These are phyloP conservation scores for Sanghuangporus weigelae DNA, from an alignment of 1,284 basidiomycete species.

Conservation along the genomic window DNA sequence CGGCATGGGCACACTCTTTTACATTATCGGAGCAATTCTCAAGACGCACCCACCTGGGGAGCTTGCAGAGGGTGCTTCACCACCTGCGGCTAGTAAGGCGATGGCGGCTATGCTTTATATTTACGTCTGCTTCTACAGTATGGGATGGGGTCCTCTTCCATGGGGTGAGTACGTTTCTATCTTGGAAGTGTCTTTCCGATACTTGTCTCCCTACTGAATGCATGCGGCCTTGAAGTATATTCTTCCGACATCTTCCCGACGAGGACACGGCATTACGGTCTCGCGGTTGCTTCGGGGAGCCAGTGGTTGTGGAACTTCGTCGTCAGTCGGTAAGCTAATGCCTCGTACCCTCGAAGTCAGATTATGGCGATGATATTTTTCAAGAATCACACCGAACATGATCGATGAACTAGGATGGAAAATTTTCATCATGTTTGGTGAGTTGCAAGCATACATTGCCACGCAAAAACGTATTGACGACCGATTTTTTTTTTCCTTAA, in stretches of 20 bases:
- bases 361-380: background rate
- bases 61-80: constrained; percentile 26
- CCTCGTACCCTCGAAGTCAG: background rate
- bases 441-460: background rate
- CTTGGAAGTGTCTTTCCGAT: background rate
- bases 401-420: constrained; percentile 57
- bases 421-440: constrained; percentile 62
- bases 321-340: constrained; percentile 30
- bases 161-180: constrained; percentile 35
- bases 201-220: background rate
- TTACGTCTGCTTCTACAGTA: constrained; percentile 71
- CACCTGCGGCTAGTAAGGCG: constrained; percentile 49
- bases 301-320: constrained; percentile 85
- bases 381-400: constrained; percentile 67
- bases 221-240: constrained; percentile 39
- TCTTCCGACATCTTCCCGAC: constrained; percentile 82
- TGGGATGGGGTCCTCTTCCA: constrained; percentile 58
- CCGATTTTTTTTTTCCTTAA: no score
- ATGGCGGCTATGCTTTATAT: constrained; percentile 77
- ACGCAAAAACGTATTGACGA: no score
- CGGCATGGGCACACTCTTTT: constrained; percentile 56
- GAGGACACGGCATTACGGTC: constrained; percentile 71
- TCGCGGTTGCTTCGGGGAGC: constrained; percentile 62
- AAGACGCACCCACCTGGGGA: constrained; percentile 60
- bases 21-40: constrained; percentile 68